Base-by-base conservation (phyloP, 2,329 filamentous ascomycete species). In the Trichophyton rubrum region DNA sequence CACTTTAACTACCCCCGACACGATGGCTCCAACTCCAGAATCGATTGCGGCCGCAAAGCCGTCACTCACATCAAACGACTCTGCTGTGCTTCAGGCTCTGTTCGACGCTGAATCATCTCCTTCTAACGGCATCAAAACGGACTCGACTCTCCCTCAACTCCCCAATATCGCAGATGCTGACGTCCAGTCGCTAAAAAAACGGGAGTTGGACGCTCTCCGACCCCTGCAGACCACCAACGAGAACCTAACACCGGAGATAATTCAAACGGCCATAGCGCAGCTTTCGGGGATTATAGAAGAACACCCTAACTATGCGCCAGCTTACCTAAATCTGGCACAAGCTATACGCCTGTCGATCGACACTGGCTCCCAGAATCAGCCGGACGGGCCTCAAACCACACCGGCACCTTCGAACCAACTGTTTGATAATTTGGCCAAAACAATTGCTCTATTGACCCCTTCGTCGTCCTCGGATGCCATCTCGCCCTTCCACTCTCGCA, bases 311-410 rank as follows among this genome's bases (percentile, higher is more conserved):
- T 84, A 83, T 62, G 78, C 82, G 1, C 78, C 80, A 5, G 79
- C 79, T 9, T 79, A 80, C 60, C 74, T 78, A 56, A 84, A 84
- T 63, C 77, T 80, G 49, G 82, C 82, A 2, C 82, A 84, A 70
- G 70, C 74, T 65, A 61, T 71, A 1, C 72, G 77, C 4, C 65
- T 78, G 45, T 67, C 74, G 1, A 67, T 74, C n/a, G 65, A 67
- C 13, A 62, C 61, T 3, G 49, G 45, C 43, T 35, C 58, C 20
- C 63, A 13, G 60, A 67, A 0, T 63, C 74, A 30, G 68, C 72
- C 61, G 30, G 63, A 15, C 61, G 67, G 1, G n/a, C 64, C 56
- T 63, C 68, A 49, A 55, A 59, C 2, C 41, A 63, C 9, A 13
- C 56, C 35, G 22, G 20, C 56, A 8, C 66, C 15, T 66, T 71